These are phyloP conservation scores for Closterium sp. DNA, from an alignment of 139 green algal species.

Conservation along the genomic window DNA sequence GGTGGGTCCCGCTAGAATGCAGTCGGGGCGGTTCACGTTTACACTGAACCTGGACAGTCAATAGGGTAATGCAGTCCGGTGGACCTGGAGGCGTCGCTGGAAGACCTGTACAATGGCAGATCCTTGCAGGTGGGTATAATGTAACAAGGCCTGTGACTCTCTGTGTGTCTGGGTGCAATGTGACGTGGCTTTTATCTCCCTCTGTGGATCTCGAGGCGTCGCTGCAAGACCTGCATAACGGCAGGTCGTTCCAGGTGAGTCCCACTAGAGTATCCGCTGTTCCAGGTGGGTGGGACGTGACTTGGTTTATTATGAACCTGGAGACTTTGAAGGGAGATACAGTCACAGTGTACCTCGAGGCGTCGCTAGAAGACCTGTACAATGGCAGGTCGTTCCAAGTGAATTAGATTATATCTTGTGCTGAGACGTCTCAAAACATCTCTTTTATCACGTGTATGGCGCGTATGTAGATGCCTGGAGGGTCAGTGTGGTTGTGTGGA, in stretches of 20 bases:
- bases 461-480: conserved; percentile 47
- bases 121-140: conserved; percentile 59
- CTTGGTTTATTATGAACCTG: no score
- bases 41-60: no score
- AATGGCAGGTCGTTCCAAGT: conserved; percentile 75
- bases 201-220: conserved; percentile 82
- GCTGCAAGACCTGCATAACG: conserved; percentile 89
- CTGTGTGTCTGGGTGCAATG: background rate
- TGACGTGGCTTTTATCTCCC: no score
- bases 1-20: no score
- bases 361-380: conserved; percentile 90
- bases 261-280: background rate
- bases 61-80: no score
- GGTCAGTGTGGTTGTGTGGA: conserved; percentile 81
- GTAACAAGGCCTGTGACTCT: background rate
- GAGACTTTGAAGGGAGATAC: conserved; percentile 77
- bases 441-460: no score
- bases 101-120: conserved; percentile 95
- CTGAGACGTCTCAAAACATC: no score
- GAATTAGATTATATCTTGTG: background rate
- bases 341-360: conserved; percentile 80
- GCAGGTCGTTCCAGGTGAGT: conserved; percentile 67
- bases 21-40: no score
- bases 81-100: conserved; percentile 74
- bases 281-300: no score